Base-by-base conservation (phyloP, 2,329 filamentous ascomycete species). In the Meredithiella fracta region DNA sequence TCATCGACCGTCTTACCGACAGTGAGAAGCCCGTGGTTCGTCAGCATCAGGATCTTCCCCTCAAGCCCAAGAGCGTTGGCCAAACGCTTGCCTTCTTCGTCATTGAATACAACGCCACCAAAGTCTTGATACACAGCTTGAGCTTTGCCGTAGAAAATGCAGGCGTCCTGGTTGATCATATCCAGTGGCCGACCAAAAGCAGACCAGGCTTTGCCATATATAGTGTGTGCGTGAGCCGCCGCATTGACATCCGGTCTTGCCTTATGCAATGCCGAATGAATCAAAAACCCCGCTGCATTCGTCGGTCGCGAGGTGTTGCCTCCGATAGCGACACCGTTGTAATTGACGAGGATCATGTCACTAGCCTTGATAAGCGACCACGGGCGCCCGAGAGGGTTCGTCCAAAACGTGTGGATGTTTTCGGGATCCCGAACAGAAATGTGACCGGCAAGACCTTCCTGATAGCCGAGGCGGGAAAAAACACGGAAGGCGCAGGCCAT, bases 11-110 rank as follows among this genome's bases (percentile, higher is more conserved):
- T 87, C 0, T 65, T 64, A 0, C 84, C 83, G 0, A 82, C 79
- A 0, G 82, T 85, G 44, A 87, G 64, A 3, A 87, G 67, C 0
- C 83, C 84, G 63, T 87, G 83, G 63, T 86, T 87, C 61, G 80
- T 72, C 40, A 86, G 65, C 51, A 86, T 82, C 61, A 80, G 69
- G 15, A 74, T 80, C 65, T 73, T 83, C 58, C 75, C 77, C 0
- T 69, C 66, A 0, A 60, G 58, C 0, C 83, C 83, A 1, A 87
- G 68, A 0, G 82, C 76, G 15, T 70, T 69, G 0, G 82, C 83
- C 58, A 87, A 75, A 17, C 73, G 69, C 52, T 72, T 67, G 0
- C 82, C 82, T 64, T 87, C 83, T 55, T 85, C 64, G 69, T 77
- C 60, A 73, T 78, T 62, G 73, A 83, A 65, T 0, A 73, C 70